Base-by-base conservation (phyloP, 1,284 basidiomycete species). In the Mycena citricolor region DNA sequence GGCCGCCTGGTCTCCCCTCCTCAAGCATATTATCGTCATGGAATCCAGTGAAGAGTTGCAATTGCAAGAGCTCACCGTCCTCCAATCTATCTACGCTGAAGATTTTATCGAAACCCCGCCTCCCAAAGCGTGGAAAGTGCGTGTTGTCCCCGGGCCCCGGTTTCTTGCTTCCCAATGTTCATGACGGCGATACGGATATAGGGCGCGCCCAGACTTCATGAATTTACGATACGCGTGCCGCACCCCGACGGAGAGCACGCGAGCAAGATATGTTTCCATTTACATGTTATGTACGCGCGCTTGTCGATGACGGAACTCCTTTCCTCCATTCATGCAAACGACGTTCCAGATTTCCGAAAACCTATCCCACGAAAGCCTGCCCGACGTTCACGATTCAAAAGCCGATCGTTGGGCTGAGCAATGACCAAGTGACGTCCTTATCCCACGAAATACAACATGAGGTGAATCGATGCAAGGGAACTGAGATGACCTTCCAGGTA, bases 71-170 rank as follows among this genome's bases (percentile, higher is more conserved):
- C 83, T 89, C 55, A 84, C 81, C 39, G 84, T 79, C 32, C 71
- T 90, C 52, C 77, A 80, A 63, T 83, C 86, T 50, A 90, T 90
- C 51, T 90, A 85, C 67, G 83, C 71, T 53, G 75, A 84, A 51
- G 80, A 86, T 57, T 88, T 86, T 57, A 71, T 80, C 34, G 77
- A 86, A 57, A 76, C 73, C 47, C 79, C 81, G 28, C 79, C 85
- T n/a, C 80, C 82, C 17, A 87, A 78, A 58, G 86, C 76, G 44
- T 90, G 87, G 86, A 89, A 86, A 76, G 86, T 85, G 37, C 20
- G 58, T 60, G 10, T 1, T 35, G 11, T 34, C 35, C 12, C 8
- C 38, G 25, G 13, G 28, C 34, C 12, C 32, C 49, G 24, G 48
- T 10, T 25, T 34, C 8, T 22, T 28, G 19, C 14, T 28, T n/a